Conservation (phyloP, 2,329 filamentous ascomycete genomes). For the Hypomyces rosellus region DNA sequence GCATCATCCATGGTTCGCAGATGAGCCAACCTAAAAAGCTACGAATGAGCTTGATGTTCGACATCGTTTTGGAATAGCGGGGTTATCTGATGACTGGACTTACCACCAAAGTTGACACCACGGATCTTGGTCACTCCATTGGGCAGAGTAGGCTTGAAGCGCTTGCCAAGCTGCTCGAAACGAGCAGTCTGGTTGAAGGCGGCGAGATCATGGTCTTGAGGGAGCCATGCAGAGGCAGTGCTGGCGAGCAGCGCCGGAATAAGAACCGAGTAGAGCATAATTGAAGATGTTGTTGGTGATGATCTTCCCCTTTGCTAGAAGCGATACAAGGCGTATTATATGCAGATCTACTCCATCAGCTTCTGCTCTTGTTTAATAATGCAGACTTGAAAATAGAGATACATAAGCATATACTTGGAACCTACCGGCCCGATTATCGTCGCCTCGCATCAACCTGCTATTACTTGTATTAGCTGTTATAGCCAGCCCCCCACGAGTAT, state of each 20-base stretch:
- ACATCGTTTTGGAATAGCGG: no score
- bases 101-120: conserved; percentile 47
- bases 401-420: no score
- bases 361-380: no score
- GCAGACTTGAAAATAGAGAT: no score
- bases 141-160: conserved; percentile 22
- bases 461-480: no score
- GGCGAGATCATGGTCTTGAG: conserved; percentile 23
- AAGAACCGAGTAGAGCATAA: conserved; percentile 21
- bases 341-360: no score
- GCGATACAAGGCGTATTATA: no score
- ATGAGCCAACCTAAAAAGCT: conserved; percentile 27
- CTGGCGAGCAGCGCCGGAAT: conserved; percentile 18
- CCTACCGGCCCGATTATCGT: no score
- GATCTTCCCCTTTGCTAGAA: no score
- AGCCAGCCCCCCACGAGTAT: no score
- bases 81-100: conserved; percentile 18
- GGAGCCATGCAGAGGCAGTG: conserved; percentile 22
- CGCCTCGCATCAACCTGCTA: no score
- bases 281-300: conserved; percentile 1
- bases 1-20: conserved; percentile 46
- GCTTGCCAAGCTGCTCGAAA: conserved; percentile 26
- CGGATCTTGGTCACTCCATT: conserved; percentile 35
- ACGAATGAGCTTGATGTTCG: background rate
- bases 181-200: conserved; percentile 28